Evolutionary conservation across 768 basidiomycete species (phyloP), one percentile per base, ranked within the genome.

Genomic region (Amanita subjunquillea): DNA sequence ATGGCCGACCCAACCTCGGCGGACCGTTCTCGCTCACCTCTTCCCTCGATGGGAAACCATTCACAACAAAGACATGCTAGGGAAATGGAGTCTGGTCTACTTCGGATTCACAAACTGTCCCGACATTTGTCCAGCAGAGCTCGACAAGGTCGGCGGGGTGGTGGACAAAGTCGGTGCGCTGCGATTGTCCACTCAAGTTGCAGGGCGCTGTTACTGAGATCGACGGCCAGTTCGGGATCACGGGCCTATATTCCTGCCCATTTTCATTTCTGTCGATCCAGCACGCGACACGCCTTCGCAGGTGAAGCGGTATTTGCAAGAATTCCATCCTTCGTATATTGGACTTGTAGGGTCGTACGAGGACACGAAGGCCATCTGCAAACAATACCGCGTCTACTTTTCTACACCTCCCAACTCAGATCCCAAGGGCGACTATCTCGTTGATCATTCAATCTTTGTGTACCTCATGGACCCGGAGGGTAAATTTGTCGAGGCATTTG

Each of bases 81-180:
- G 93, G 34, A 87, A 89, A 70, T 97, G 91, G 91, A 87, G 77
- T n/a, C 69, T 91, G 54, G 77, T 90, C 43, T 91, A 97, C 71
- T 99, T 99, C 68, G 96, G 96, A n/a, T 99, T 98, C 73, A 94
- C 95, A 29, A 95, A 99, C 67, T 99, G 96, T 68, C 95, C 96
- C 5, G 96, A 99, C 67, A 97, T 99, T 50, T 99, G 96, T 63
- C 96, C 96, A 1, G 90, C 94, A 51, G 95, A 98, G 69, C 75
- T 99, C 27, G 96, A 99, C 72, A 98, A 98, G 73, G 82, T 97
- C 71, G 82, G 87, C 10, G 74, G 69, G 0, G 83, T 93, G 15
- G 73, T 98, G 40, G 75, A 85, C 30, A 67, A 73, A 45, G 72
- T 91, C 50, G 85, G 92, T 91, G 57, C 47, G 27, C 38, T 54